A percentile compares a stretch with the other conserved stretches of the same genome.
Conservation (phyloP, 2,329 filamentous ascomycete genomes). For the Microsporum canis region DNA sequence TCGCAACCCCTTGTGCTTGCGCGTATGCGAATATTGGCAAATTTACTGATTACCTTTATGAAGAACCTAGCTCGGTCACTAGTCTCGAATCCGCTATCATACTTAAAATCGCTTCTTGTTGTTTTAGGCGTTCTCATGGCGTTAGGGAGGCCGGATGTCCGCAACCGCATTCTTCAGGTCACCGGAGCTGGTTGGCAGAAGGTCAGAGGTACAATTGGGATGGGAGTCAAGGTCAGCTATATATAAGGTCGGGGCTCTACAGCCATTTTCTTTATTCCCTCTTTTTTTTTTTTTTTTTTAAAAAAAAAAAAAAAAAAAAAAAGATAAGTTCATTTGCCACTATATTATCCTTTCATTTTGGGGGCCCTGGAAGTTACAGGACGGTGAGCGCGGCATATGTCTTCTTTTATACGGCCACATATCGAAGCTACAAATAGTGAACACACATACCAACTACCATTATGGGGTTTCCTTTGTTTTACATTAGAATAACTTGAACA, state of each 20-base stretch:
- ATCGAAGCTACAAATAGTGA: not conserved
- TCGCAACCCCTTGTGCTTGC: slow-evolving; percentile 21
- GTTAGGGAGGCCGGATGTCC: slow-evolving; percentile 60
- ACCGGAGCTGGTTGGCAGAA: slow-evolving; percentile 66
- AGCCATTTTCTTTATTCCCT: not conserved
- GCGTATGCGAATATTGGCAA: slow-evolving; percentile 36
- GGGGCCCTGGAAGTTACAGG: not conserved
- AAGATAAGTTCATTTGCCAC: not conserved
- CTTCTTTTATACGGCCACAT: not conserved
- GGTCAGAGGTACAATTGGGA: slow-evolving; percentile 71
- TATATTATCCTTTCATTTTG: not conserved
- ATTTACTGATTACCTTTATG: slow-evolving; percentile 39
- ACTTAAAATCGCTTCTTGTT: slow-evolving; percentile 60
- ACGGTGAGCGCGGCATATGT: not conserved
- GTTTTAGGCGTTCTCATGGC: slow-evolving; percentile 66
- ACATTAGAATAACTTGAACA: not conserved
- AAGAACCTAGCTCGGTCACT: slow-evolving; percentile 42
- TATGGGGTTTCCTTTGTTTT: not conserved
- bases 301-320: too few relatives aligned
- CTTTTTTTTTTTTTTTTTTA: too few relatives aligned
- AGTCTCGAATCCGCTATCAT: slow-evolving; percentile 44
- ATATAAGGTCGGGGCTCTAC: slow-evolving; percentile 44
- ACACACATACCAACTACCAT: too few relatives aligned
- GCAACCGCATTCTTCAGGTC: slow-evolving; percentile 60
- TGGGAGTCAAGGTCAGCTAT: slow-evolving; percentile 96